A percentile compares a stretch with the other conserved stretches of the same genome.
These are phyloP conservation scores for Hippophae rhamnoides DNA, from an alignment of 306 rosid genomes.

Conservation along the genomic window DNA sequence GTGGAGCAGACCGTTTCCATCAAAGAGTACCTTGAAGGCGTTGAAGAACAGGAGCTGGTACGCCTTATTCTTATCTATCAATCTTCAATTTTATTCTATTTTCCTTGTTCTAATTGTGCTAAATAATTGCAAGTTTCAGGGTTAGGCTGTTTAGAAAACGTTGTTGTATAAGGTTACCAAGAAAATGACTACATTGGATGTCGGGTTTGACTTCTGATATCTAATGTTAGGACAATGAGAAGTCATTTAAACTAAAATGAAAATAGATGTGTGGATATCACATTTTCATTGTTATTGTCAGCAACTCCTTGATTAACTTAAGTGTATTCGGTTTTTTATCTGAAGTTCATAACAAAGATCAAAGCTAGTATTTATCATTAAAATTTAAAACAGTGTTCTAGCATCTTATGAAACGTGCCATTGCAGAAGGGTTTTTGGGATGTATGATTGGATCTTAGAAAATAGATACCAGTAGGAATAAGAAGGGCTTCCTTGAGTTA, in stretches of 20 bases:
- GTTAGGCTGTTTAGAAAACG: background rate
- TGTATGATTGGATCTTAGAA: background rate
- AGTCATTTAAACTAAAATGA: background rate
- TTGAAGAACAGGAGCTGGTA: conserved; percentile 90
- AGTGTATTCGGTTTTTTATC: background rate
- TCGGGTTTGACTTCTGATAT: background rate
- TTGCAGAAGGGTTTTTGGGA: background rate
- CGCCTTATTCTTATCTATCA: background rate
- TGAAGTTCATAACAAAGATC: too few species aligned
- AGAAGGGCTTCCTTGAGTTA: background rate
- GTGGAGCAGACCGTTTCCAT: conserved; percentile 61
- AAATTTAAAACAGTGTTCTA: background rate
- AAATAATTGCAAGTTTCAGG: background rate
- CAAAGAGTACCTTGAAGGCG: conserved; percentile 66
- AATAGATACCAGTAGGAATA: background rate
- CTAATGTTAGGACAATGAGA: background rate
- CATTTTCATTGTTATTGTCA: background rate
- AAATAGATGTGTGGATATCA: background rate
- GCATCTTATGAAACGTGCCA: background rate
- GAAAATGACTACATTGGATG: too few species aligned
- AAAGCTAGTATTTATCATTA: background rate
- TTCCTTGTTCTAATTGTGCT: background rate
- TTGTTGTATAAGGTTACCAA: too few species aligned
- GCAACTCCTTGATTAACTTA: background rate
- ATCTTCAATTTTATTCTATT: background rate